Evolutionary conservation across 768 basidiomycete genomes (phyloP).

Genomic region (Xerocomus spinulosus): DNA sequence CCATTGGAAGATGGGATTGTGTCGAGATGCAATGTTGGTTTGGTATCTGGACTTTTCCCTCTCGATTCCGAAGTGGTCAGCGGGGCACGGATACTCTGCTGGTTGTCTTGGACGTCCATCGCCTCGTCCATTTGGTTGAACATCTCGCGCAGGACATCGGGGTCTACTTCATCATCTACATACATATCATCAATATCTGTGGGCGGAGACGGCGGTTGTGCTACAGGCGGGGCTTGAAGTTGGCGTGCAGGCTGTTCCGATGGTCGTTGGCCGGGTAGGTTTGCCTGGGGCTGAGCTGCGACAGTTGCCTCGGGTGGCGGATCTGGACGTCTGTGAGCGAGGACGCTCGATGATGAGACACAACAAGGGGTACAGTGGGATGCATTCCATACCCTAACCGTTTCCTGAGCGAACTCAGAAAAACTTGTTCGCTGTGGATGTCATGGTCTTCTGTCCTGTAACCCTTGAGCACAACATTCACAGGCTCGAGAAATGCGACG

Average conservation of each 20-base stretch:
- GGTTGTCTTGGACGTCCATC: conserved; percentile 3
- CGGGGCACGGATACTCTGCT: background rate
- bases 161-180: conserved; percentile 27
- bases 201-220: conserved; percentile 10
- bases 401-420: conserved; percentile 54
- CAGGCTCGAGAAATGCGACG: conserved; percentile 73
- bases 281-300: conserved; percentile 6
- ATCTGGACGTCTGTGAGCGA: conserved; percentile 23
- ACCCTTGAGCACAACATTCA: conserved; percentile 55
- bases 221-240: conserved; percentile 7
- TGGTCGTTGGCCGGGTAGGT: conserved; percentile 11
- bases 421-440: conserved; percentile 48
- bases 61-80: conserved; percentile 2
- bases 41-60: conserved; percentile 1
- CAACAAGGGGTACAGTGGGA: background rate
- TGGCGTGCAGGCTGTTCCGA: conserved; percentile 16
- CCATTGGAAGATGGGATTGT: background rate
- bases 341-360: background rate
- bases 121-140: conserved; percentile 15
- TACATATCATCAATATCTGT: conserved; percentile 21
- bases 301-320: conserved; percentile 14
- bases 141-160: conserved; percentile 26
- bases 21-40: background rate
- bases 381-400: conserved; percentile 59
- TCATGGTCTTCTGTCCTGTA: conserved; percentile 65